A percentile compares a stretch with the other conserved stretches of the same genome.
These are phyloP conservation scores for Glomus cerebriforme DNA, from an alignment of 192 early-diverging fungal species.

Conservation along the genomic window DNA sequence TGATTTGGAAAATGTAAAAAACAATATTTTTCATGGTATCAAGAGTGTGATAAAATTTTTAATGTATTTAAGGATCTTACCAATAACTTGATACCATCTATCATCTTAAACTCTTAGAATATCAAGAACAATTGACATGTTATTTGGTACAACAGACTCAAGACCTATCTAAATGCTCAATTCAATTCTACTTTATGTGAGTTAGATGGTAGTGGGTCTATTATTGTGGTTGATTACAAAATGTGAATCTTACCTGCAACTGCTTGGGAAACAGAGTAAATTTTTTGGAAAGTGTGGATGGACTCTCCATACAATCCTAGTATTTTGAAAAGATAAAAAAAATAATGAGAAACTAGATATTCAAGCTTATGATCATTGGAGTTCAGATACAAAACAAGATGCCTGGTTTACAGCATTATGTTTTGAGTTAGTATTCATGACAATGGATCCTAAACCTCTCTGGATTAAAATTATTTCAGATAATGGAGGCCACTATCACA, in stretches of 20 bases:
- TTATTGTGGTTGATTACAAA: slow-evolving; percentile 1
- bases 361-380: too few relatives aligned
- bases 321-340: slow-evolving; percentile 6
- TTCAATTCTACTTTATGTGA: neutral
- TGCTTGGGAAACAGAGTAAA: neutral
- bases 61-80: neutral
- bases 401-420: neutral
- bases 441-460: too few relatives aligned
- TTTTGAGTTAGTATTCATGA: neutral
- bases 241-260: neutral
- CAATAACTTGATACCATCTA: slow-evolving; percentile 1
- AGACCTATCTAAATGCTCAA: too few relatives aligned
- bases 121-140: too few relatives aligned
- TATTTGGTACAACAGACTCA: too few relatives aligned
- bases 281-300: slow-evolving; percentile 5
- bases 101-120: too few relatives aligned
- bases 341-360: neutral
- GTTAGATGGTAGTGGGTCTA: neutral
- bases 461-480: too few relatives aligned
- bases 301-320: too few relatives aligned
- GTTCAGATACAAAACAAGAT: too few relatives aligned
- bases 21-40: neutral
- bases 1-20: neutral
- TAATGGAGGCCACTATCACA: too few relatives aligned
- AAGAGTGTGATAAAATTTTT: neutral